phyloP scores from a whole-genome alignment of 225 moss, liverwort and hornwort genomes.

The Asterella californica region DNA sequence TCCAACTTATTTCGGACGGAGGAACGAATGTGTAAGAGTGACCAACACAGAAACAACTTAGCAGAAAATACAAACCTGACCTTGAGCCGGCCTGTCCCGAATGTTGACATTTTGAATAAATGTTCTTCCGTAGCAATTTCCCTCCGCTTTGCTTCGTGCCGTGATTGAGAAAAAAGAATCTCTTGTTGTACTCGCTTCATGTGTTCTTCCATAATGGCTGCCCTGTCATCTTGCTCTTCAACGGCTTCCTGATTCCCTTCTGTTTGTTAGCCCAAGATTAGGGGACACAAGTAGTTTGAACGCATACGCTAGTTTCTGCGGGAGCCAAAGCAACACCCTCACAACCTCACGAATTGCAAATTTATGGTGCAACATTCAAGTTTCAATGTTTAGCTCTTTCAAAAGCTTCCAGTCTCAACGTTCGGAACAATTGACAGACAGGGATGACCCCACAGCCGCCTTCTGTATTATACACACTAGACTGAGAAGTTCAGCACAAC shows the following conservation, averaged over 20 bases:
- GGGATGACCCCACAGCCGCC: not conserved
- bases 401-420: not conserved
- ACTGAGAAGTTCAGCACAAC: not conserved
- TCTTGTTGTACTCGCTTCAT: slow-evolving; percentile 97
- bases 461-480: not conserved
- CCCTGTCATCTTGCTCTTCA: slow-evolving; percentile 86
- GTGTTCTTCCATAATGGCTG: slow-evolving; percentile 88
- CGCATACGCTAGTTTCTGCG: not conserved
- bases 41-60: too few relatives aligned
- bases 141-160: slow-evolving; percentile 71
- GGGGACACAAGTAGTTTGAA: not conserved
- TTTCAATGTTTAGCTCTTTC: not conserved
- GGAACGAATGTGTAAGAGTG: too few relatives aligned
- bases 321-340: not conserved
- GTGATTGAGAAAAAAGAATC: slow-evolving; percentile 70
- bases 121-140: slow-evolving; percentile 80
- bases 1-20: not conserved
- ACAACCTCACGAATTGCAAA: not conserved
- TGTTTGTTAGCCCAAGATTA: slow-evolving; percentile 24
- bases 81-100: slow-evolving; percentile 61
- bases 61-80: slow-evolving; percentile 33
- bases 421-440: not conserved
- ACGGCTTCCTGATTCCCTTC: slow-evolving; percentile 65
- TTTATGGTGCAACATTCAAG: not conserved
- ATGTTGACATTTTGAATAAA: slow-evolving; percentile 66